Evolutionary conservation across 1,284 basidiomycete species (phyloP), one percentile per base, ranked within the genome.

Genomic region (Testicularia cyperi): DNA sequence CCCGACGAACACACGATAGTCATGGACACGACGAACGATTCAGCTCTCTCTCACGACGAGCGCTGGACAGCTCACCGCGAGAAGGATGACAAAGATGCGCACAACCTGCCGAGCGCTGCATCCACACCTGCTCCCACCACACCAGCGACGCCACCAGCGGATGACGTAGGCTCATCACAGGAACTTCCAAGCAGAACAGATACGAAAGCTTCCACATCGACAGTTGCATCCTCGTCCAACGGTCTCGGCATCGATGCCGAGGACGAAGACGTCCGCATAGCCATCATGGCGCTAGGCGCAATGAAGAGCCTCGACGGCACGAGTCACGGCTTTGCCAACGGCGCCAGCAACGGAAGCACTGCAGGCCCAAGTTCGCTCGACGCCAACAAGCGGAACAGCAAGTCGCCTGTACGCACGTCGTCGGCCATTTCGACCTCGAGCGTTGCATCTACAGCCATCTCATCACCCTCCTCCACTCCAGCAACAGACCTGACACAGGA

Each of bases 221-320:
- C 38, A 4, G 26, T 39, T 24, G 19, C 46, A 20, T 26, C 35
- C 4, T 26, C 37, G 8, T 48, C 49, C 31, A 45, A 45, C 15
- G 41, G 52, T 12, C 47, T 55, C 20, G 58, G 58, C 30, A 58
- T 67, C 32, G 53, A 69, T 20, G 61, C 60, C 23, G 64, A 67
- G 38, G 64, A 63, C 27, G 62, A 65, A 42, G 68, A 67, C n/a
- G 68, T 70, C 7, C 49, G 52, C 30, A 67, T 67, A 21, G 68
- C 68, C 35, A 65, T 70, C 47, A 63, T 68, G 62, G 68, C 63
- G 2, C 38, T 68, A 19, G 66, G 66, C 13, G 66, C 63, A 23
- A 68, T 68, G 66, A 66, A 65, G 47, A 52, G 62, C 24, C 55
- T 68, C 20, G 66, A 68, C 33, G 66, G 63, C n/a, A 44, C 30